Conservation (phyloP, 2,329 filamentous ascomycete species). For the Lecanicillium sp. region DNA sequence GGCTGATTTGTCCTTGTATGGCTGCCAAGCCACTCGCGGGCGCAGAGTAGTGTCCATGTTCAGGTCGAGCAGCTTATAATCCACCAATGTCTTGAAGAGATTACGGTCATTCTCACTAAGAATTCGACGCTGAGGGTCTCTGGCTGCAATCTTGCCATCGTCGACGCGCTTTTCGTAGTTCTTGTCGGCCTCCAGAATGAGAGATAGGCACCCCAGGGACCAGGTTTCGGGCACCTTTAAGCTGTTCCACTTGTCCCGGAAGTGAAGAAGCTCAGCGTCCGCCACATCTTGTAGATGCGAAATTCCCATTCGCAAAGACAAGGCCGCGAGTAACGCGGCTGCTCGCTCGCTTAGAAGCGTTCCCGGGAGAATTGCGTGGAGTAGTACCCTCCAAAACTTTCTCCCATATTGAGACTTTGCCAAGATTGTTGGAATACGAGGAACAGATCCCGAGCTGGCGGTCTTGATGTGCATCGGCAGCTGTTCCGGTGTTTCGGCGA, state of each 20-base stretch:
- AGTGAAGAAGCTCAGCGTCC: slow-evolving; percentile 31
- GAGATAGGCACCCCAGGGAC: slow-evolving; percentile 34
- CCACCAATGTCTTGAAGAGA: slow-evolving; percentile 36
- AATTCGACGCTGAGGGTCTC: slow-evolving; percentile 14
- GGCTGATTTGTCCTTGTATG: slow-evolving; percentile 32
- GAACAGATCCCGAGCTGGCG: slow-evolving; percentile 22
- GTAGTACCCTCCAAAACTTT: slow-evolving; percentile 39
- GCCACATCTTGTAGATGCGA: slow-evolving; percentile 30
- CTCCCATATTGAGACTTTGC: slow-evolving; percentile 23
- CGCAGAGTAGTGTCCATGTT: slow-evolving; percentile 37
- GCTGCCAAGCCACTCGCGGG: slow-evolving; percentile 36
- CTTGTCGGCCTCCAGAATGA: slow-evolving; percentile 39
- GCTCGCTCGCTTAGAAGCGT: slow-evolving; percentile 37
- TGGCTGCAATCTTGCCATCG: slow-evolving; percentile 13
- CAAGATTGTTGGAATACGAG: slow-evolving; percentile 36
- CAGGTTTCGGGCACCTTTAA: slow-evolving; percentile 41
- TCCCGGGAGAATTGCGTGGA: slow-evolving; percentile 40
- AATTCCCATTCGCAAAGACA: slow-evolving; percentile 41
- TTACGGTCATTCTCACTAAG: slow-evolving; percentile 27
- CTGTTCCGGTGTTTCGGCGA: slow-evolving; percentile 28
- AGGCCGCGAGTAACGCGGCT: slow-evolving; percentile 36
- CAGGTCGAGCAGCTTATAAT: slow-evolving; percentile 37
- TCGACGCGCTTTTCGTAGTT: slow-evolving; percentile 22
- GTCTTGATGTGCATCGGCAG: slow-evolving; percentile 35
- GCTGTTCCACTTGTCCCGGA: slow-evolving; percentile 37